Evolutionary conservation across 78 protist species (phyloP).

Genomic region (Paulinella micropora): DNA sequence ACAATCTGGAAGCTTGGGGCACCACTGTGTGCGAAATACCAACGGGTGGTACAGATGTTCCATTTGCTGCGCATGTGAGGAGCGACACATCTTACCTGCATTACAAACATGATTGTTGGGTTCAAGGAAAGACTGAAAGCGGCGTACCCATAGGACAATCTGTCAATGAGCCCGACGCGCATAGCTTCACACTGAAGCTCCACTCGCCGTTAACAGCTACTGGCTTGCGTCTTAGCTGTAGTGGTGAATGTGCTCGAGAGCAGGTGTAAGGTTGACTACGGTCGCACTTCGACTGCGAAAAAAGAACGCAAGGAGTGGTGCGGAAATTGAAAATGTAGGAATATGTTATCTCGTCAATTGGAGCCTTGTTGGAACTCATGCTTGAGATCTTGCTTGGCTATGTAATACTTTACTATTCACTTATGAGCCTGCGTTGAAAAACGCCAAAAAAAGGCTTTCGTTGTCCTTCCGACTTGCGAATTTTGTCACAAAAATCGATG

Average conservation of each 20-base stretch:
- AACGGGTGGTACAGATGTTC: not conserved
- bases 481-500: no score
- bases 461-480: no score
- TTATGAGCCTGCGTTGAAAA: no score
- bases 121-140: not conserved
- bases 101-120: not conserved
- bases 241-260: not conserved
- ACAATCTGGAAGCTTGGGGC: not conserved
- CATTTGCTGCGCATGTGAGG: not conserved
- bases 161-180: not conserved
- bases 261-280: constrained; percentile 2
- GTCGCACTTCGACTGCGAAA: no score
- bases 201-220: not conserved
- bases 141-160: not conserved
- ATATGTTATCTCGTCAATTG: no score
- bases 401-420: no score
- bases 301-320: no score
- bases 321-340: no score
- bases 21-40: not conserved
- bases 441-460: no score
- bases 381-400: no score
- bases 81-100: not conserved
- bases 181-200: not conserved
- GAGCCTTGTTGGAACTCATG: no score
- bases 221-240: not conserved